Percentiles rank a stretch among this genome's conserved stretches.
Evolutionary conservation across 768 basidiomycete species (phyloP).

Genomic region (Mycena albidolilacea): DNA sequence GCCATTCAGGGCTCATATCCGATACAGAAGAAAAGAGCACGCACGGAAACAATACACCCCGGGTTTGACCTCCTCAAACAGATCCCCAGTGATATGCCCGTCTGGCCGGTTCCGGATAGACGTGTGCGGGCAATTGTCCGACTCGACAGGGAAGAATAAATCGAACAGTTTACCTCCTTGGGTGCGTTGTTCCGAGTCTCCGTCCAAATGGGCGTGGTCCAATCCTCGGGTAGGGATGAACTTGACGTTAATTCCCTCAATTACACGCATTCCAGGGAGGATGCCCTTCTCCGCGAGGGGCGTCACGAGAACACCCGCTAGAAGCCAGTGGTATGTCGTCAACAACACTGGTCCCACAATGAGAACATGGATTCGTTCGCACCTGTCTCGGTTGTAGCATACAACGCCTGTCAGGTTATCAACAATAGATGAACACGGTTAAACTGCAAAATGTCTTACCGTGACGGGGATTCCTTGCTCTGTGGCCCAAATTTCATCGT

Average conservation of each 20-base stretch:
- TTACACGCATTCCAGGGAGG: slow-evolving; percentile 29
- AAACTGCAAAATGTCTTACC: not conserved
- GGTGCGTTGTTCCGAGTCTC: not conserved
- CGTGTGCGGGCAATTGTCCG: slow-evolving; percentile 21
- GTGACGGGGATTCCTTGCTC: slow-evolving; percentile 22
- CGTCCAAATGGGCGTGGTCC: slow-evolving; percentile 26
- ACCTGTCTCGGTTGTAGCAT: slow-evolving; percentile 34
- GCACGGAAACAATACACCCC: not conserved
- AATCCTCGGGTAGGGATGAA: slow-evolving; percentile 27
- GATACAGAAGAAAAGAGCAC: not conserved
- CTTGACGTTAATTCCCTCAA: slow-evolving; percentile 18
- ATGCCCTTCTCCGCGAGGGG: slow-evolving; percentile 5
- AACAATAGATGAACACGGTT: not conserved
- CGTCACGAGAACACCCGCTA: slow-evolving; percentile 1
- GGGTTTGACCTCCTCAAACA: not conserved
- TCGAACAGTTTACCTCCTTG: slow-evolving; percentile 8
- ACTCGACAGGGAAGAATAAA: not conserved
- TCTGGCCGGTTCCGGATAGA: not conserved
- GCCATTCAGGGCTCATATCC: not conserved
- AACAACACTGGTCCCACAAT: too few species aligned
- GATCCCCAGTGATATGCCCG: not conserved
- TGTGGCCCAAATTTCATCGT: slow-evolving; percentile 19
- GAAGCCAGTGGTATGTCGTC: not conserved
- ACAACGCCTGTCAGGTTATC: slow-evolving; percentile 1
- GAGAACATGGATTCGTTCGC: not conserved